Evolutionary conservation across 208 protist species (phyloP), one percentile per base, ranked within the genome.

Genomic region (Trypanosoma conorhini): DNA sequence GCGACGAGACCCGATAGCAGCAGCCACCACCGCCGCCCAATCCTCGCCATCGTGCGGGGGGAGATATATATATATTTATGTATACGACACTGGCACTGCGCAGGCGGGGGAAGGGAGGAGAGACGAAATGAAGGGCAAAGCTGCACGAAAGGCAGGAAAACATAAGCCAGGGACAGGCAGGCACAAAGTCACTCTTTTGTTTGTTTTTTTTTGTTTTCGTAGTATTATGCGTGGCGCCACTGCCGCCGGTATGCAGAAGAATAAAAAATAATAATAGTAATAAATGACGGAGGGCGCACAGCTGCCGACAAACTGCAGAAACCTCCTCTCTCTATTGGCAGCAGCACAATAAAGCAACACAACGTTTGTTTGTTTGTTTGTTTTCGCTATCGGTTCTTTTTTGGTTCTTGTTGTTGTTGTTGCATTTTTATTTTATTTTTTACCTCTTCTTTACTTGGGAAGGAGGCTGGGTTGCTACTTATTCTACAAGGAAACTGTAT

Each of bases 251-350:
- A 42, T 15, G 1, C n/a, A 62, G 13, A 44, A 33, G 7, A 61
- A 61, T 35, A 61, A 61, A 8, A 28, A 62, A 40, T 42, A 33
- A 62, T 28, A 62, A 62, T 42, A 62, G 44, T 38, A 62, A 40
- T 19, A 40, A 30, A 2, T 15, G 21, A 30, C 7, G 15, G 21
- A 30, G n/a, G 51, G 24, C 15, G 51, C 21, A 30, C 9, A 1
- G 9, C 51, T n/a, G 51, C 9, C 51, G 24, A 38, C 33, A 9
- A 3, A 0, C 51, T 30, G 7, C 24, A 15, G 1, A 8, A 5
- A n/a, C 26, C 9, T 57, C 51, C n/a, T n/a, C 9, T 57, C 51
- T 57, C 50, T 55, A 55, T 55, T 55, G 10, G 17, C n/a, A 55
- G 24, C 17, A 15, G 24, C 17, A 55, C 13, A 12, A 57, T 3